These are phyloP conservation scores for Mycena olivaceomarginata DNA, from an alignment of 768 basidiomycete species.

Conservation along the genomic window DNA sequence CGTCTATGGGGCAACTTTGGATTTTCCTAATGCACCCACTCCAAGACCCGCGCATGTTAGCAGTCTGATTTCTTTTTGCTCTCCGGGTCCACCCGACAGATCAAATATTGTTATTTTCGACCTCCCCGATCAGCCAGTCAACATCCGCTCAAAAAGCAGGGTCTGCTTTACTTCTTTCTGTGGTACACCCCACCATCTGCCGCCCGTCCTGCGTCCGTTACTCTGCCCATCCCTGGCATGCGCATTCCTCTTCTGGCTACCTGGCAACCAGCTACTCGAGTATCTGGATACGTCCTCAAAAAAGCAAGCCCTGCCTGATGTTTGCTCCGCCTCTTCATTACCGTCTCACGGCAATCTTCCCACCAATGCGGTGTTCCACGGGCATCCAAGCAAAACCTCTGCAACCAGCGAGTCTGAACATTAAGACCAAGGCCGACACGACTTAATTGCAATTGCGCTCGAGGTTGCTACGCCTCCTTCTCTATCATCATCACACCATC, in stretches of 20 bases:
- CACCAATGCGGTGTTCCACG: background rate
- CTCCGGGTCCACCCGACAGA: constrained; percentile 7
- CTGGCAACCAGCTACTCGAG: background rate
- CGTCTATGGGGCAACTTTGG: no score
- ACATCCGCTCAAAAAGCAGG: background rate
- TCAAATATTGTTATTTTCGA: constrained; percentile 3
- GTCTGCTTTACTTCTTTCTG: constrained; percentile 1
- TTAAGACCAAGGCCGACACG: background rate
- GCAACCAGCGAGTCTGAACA: constrained; percentile 6
- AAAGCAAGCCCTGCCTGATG: background rate
- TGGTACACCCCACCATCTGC: background rate
- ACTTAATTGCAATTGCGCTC: background rate
- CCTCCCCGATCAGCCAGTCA: background rate
- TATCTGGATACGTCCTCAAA: constrained; percentile 4
- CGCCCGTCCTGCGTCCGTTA: background rate
- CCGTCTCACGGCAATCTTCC: background rate
- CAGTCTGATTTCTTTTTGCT: background rate
- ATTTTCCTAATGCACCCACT: no score
- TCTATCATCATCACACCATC: background rate
- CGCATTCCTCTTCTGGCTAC: background rate
- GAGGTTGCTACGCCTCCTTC: background rate
- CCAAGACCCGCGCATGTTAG: no score
- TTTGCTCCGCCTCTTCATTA: background rate
- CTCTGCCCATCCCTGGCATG: constrained; percentile 1
- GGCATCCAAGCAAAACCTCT: background rate